Conservation (phyloP, 1,139 yeast species). For the Nakaseomyces kungkrabaensis region DNA sequence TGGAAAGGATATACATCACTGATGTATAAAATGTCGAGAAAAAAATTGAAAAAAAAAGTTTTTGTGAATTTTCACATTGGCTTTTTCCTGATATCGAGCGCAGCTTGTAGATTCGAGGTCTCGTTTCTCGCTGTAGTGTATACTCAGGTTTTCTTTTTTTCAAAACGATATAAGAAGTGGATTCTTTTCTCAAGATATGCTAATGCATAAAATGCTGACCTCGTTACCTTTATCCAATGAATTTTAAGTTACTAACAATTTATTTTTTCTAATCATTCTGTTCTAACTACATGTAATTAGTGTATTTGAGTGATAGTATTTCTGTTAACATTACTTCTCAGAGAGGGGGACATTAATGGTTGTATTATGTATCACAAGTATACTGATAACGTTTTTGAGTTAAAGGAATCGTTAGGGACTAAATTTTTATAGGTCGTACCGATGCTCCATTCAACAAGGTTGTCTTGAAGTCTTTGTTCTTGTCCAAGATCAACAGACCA, state of each 20-base stretch:
- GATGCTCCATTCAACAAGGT: slow-evolving; percentile 98
- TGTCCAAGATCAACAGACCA: slow-evolving; percentile 98
- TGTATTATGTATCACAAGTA: too few relatives aligned
- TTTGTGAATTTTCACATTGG: not conserved
- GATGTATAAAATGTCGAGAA: not conserved
- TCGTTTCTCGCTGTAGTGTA: slow-evolving; percentile 4
- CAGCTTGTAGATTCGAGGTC: slow-evolving; percentile 4
- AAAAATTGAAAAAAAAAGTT: not conserved
- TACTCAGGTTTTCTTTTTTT: slow-evolving; percentile 3
- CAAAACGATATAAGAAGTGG: not conserved
- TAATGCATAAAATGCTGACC: not conserved
- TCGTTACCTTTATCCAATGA: not conserved
- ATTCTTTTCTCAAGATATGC: not conserved
- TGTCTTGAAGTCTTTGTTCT: slow-evolving; percentile 85
- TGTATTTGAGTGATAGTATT: too few relatives aligned
- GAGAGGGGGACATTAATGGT: too few relatives aligned
- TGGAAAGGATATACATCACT: not conserved
- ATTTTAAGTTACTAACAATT: not conserved
- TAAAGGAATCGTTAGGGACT: not conserved
- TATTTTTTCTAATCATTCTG: not conserved
- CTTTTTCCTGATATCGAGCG: slow-evolving; percentile 3
- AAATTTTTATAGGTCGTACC: slow-evolving; percentile 70
- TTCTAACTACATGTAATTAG: not conserved
- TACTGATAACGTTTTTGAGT: too few relatives aligned
- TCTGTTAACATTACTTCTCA: not conserved